Conservation (phyloP, 1,139 yeast species). For the Sugiyamaella japonica region DNA sequence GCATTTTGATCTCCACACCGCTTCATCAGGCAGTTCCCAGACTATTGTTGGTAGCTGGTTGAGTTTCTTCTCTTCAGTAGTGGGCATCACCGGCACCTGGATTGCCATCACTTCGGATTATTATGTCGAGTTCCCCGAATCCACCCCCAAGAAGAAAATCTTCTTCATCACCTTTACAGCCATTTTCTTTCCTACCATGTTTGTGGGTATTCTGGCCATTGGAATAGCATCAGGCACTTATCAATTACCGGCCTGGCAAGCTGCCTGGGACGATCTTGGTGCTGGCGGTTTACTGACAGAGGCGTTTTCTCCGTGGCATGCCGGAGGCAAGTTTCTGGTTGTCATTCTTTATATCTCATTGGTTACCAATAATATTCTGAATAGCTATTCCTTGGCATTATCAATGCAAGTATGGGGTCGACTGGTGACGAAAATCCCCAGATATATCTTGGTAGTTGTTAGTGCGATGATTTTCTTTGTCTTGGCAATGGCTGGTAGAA, state of each 20-base stretch:
- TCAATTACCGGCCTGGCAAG: conserved; percentile 56
- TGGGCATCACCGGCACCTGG: conserved; percentile 88
- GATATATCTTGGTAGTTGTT: conserved; percentile 74
- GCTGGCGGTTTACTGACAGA: conserved; percentile 75
- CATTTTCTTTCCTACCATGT: conserved; percentile 68
- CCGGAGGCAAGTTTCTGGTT: conserved; percentile 73
- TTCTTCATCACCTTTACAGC: conserved; percentile 67
- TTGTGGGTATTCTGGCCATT: conserved; percentile 74
- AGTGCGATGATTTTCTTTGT: conserved; percentile 67
- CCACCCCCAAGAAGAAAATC: conserved; percentile 57
- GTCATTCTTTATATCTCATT: conserved; percentile 69
- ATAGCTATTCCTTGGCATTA: conserved; percentile 82
- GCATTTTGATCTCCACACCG: conserved; percentile 48
- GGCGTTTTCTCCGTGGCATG: conserved; percentile 75
- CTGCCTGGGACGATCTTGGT: conserved; percentile 59
- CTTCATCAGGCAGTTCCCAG: conserved; percentile 46
- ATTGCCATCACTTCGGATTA: conserved; percentile 86
- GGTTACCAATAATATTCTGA: conserved; percentile 76
- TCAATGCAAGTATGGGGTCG: conserved; percentile 71
- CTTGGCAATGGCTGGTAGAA: conserved; percentile 59
- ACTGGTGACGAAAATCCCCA: conserved; percentile 63
- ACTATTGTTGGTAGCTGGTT: conserved; percentile 65
- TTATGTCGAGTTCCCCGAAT: conserved; percentile 78
- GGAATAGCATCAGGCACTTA: conserved; percentile 71
- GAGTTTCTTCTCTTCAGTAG: conserved; percentile 70